These are phyloP conservation scores for Leishmania braziliensis DNA, from an alignment of 208 protist species.

Conservation along the genomic window DNA sequence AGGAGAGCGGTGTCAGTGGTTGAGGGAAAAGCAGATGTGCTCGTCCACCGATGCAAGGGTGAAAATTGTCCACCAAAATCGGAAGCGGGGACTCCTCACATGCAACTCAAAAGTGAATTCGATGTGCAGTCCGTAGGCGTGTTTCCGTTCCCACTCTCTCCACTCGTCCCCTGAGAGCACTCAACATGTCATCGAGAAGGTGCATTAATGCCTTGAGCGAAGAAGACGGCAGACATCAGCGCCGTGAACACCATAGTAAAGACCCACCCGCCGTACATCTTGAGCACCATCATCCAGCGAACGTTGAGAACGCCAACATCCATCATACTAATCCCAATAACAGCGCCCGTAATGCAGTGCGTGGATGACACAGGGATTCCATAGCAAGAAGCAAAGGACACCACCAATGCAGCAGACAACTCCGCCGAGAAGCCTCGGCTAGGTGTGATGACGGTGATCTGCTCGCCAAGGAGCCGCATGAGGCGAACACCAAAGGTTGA, in stretches of 20 bases:
- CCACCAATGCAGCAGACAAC: slow-evolving; percentile 69
- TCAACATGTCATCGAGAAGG: slow-evolving; percentile 24
- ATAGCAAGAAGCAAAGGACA: slow-evolving; percentile 79
- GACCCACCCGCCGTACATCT: slow-evolving; percentile 80
- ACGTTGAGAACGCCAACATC: slow-evolving; percentile 66
- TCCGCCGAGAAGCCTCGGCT: slow-evolving; percentile 78
- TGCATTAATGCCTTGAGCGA: slow-evolving; percentile 73
- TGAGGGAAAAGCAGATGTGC: too few species aligned
- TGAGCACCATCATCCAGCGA: slow-evolving; percentile 72
- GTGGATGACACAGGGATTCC: slow-evolving; percentile 90
- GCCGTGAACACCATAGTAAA: slow-evolving; percentile 64
- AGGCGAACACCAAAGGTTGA: slow-evolving; percentile 73
- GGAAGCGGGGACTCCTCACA: not conserved
- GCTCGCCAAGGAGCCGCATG: slow-evolving; percentile 74
- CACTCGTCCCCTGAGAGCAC: not conserved
- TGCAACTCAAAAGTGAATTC: not conserved
- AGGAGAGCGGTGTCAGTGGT: not conserved
- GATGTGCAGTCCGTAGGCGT: not conserved
- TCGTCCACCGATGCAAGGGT: not conserved
- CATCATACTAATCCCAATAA: slow-evolving; percentile 82
- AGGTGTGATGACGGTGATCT: slow-evolving; percentile 79
- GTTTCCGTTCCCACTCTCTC: not conserved
- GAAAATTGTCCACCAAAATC: not conserved
- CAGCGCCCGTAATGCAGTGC: slow-evolving; percentile 90
- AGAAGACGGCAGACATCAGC: slow-evolving; percentile 69